Percentiles rank a stretch among this genome's conserved stretches.
Evolutionary conservation across 768 basidiomycete genomes (phyloP).

Genomic region (Macrolepiota fuliginosa): DNA sequence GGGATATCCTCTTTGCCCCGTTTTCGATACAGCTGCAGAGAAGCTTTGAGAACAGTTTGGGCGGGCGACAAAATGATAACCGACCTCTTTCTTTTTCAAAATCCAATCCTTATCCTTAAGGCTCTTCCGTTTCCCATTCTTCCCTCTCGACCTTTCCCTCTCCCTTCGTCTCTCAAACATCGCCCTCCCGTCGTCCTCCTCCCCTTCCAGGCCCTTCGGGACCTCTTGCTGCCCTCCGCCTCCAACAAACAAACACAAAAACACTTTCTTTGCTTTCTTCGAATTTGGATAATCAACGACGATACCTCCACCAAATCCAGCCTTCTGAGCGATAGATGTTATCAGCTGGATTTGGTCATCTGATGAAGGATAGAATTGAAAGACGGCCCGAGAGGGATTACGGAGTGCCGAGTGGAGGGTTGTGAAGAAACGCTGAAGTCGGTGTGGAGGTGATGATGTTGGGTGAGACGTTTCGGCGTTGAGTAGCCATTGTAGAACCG

Average conservation of each 20-base stretch:
- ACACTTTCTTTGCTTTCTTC: conserved; percentile 93
- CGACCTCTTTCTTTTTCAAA: conserved; percentile 92
- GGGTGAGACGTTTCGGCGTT: conserved; percentile 93
- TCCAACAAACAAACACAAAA: conserved; percentile 90
- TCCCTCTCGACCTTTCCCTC: conserved; percentile 53
- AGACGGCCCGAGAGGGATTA: conserved; percentile 81
- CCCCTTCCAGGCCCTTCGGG: conserved; percentile 75
- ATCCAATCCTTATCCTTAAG: conserved; percentile 90
- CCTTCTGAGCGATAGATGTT: conserved; percentile 87
- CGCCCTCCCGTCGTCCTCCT: conserved; percentile 55
- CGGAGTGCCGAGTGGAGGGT: conserved; percentile 84
- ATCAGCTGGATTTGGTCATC: conserved; percentile 98
- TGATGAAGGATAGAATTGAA: conserved; percentile 95
- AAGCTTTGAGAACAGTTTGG: conserved; percentile 5
- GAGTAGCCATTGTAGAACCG: conserved; percentile 97
- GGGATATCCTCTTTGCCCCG: conserved; percentile 86
- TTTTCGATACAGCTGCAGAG: conserved; percentile 68
- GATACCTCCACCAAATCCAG: conserved; percentile 95
- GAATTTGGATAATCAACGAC: conserved; percentile 98
- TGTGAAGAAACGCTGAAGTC: conserved; percentile 86
- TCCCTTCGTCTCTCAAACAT: conserved; percentile 80
- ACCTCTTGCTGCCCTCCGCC: conserved; percentile 67
- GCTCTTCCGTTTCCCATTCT: conserved; percentile 65
- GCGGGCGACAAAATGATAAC: conserved; percentile 15
- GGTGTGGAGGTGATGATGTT: conserved; percentile 87